Percentiles rank a stretch among this genome's conserved stretches.
These are phyloP conservation scores for Rubus idaeus DNA, from an alignment of 306 rosid genomes.

Conservation along the genomic window DNA sequence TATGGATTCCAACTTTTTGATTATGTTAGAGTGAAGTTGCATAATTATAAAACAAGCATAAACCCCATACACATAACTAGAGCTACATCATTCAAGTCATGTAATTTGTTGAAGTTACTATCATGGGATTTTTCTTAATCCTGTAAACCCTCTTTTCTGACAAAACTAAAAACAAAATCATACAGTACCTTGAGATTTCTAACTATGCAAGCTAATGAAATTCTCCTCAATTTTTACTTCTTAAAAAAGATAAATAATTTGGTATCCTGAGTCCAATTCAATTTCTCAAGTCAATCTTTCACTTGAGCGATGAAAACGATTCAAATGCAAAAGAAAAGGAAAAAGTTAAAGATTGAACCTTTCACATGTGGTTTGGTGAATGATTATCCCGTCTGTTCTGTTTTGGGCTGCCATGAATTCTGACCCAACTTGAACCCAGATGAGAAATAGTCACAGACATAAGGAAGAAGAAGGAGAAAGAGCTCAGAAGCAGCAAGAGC, in stretches of 20 bases:
- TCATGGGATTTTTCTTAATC: neutral
- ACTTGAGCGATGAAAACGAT: too few species aligned
- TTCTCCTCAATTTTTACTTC: neutral
- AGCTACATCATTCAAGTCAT: neutral
- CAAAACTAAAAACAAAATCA: neutral
- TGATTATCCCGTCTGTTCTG: neutral
- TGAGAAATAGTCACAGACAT: neutral
- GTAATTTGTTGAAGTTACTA: neutral
- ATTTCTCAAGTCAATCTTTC: neutral
- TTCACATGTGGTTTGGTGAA: neutral
- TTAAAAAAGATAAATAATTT: neutral
- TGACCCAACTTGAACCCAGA: conserved; percentile 10
- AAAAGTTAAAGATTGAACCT: neutral
- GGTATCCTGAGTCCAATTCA: neutral
- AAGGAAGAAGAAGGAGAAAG: neutral
- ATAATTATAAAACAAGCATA: neutral
- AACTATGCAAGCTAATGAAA: neutral
- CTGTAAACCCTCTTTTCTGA: neutral
- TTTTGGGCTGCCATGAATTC: neutral
- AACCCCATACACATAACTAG: neutral
- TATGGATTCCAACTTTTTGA: neutral
- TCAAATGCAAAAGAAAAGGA: neutral
- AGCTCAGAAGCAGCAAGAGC: neutral
- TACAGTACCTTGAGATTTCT: neutral
- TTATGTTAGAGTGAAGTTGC: neutral